Evolutionary conservation across 768 basidiomycete genomes (phyloP).

Genomic region (Phaffia australis): DNA sequence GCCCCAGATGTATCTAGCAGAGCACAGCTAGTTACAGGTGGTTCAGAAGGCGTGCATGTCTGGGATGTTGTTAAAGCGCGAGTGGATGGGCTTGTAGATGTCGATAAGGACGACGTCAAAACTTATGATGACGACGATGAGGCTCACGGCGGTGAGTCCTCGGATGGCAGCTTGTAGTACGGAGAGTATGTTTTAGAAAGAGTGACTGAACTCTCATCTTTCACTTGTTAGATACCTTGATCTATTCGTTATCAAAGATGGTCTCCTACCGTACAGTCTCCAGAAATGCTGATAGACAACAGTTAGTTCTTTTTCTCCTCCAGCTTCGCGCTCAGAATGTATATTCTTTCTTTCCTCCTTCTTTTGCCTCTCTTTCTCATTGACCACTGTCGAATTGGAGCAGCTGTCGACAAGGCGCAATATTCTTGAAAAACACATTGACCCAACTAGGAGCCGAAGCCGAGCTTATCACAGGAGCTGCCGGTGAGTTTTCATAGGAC

Average conservation of each 20-base stretch:
- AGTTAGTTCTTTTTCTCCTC: constrained; percentile 36
- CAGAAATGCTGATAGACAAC: constrained; percentile 50
- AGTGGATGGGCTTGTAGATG: constrained; percentile 12
- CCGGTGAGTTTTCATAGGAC: constrained; percentile 29
- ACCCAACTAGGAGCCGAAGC: constrained; percentile 78
- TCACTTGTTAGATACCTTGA: constrained; percentile 13
- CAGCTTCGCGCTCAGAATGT: neutral
- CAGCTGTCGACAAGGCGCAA: constrained; percentile 76
- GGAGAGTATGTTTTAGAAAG: constrained; percentile 1
- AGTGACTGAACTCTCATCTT: neutral
- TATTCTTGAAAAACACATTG: constrained; percentile 81
- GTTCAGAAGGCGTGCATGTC: constrained; percentile 59
- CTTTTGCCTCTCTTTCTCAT: neutral
- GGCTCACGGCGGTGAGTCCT: constrained; percentile 3
- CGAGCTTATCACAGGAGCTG: constrained; percentile 45
- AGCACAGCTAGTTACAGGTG: constrained; percentile 59
- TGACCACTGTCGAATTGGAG: neutral
- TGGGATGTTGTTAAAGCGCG: neutral
- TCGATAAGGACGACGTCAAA: constrained; percentile 28
- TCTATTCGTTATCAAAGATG: constrained; percentile 45
- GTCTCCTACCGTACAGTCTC: constrained; percentile 81
- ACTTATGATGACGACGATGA: constrained; percentile 52
- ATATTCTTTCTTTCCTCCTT: neutral
- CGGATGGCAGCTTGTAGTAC: constrained; percentile 41
- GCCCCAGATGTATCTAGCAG: constrained; percentile 36